phyloP scores from a whole-genome alignment of 345 rosid genomes.

The Hibiscus trionum region DNA sequence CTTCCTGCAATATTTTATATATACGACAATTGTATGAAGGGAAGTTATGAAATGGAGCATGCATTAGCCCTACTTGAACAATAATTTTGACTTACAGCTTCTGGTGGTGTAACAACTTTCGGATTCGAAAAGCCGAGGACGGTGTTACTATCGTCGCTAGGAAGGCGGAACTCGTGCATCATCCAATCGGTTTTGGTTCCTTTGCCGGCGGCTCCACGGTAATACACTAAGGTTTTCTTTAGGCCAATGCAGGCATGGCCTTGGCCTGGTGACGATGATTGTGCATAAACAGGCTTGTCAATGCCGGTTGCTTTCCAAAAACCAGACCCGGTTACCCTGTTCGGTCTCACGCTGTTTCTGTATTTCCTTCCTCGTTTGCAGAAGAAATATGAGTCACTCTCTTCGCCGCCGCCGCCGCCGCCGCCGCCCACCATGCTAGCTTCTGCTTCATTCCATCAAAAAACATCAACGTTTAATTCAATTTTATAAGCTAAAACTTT shows the following conservation, averaged over 20 bases:
- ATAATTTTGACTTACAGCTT: constrained; percentile 49
- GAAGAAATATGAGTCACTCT: constrained; percentile 71
- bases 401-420: constrained; percentile 6
- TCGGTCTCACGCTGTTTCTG: constrained; percentile 85
- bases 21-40: neutral
- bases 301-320: constrained; percentile 99
- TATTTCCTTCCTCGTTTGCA: constrained; percentile 93
- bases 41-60: neutral
- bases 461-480: neutral
- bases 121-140: constrained; percentile 10
- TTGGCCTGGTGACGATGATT: constrained; percentile 18
- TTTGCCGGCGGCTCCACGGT: constrained; percentile 85
- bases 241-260: constrained; percentile 56
- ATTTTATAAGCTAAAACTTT: no score
- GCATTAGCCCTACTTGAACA: neutral
- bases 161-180: constrained; percentile 99
- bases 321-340: constrained; percentile 88
- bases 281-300: constrained; percentile 60
- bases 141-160: constrained; percentile 21
- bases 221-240: constrained; percentile 85
- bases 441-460: constrained; percentile 19
- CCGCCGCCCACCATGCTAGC: constrained; percentile 20
- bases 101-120: constrained; percentile 28
- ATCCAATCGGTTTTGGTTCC: constrained; percentile 97
- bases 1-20: constrained; percentile 45